Evolutionary conservation across 805 yeast genomes (phyloP), one percentile per base, ranked within the genome.

Genomic region (Yarrowia hollandica): DNA sequence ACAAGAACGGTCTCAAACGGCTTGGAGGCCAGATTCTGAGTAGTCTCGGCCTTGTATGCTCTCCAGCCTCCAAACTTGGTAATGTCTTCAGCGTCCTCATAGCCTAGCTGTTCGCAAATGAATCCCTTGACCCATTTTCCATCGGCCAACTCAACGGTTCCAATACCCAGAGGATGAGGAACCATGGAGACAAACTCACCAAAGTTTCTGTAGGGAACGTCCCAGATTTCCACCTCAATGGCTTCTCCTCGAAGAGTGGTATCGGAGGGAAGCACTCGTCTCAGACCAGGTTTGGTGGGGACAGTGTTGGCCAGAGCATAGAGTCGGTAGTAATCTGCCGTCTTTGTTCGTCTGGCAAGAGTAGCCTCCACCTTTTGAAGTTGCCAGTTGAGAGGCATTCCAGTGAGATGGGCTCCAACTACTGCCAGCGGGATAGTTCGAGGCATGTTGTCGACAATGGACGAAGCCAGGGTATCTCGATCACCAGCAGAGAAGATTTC

Each of bases 131-230:
- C 90, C 84, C 88, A 83, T 64, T 83, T 82, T 33, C 97, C 97
- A 61, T 80, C 75, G 56, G 77, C 84, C 38, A 90, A 80, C 72
- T 91, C 96, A 55, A 90, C 92, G 19, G 94, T 83, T 9, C 99
- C 99, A 67, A 92, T 91, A 41, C 97, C 99, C 63, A 92, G 78
- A 19, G 99, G 99, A 65, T 87, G 87, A 12, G 98, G 97, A 30
- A 92, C 96, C 87, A 87, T 83, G 5, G 86, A 69, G 25, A 94
- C 85, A 68, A 92, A 94, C 19, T 78, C 79, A 64, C 97, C 98
- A 73, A 92, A 90, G 12, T 73, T 75, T 64, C 82, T 90, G 26
- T 70, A 71, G 26, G 98, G 97, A 54, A 92, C 80, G 50, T 91
- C 81, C 76, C 92, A 92, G 16, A 90, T 79, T 72, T 92, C 99